Evolutionary conservation across 2,329 filamentous ascomycete species (phyloP).

Genomic region (Neocatenulostroma microsporum): DNA sequence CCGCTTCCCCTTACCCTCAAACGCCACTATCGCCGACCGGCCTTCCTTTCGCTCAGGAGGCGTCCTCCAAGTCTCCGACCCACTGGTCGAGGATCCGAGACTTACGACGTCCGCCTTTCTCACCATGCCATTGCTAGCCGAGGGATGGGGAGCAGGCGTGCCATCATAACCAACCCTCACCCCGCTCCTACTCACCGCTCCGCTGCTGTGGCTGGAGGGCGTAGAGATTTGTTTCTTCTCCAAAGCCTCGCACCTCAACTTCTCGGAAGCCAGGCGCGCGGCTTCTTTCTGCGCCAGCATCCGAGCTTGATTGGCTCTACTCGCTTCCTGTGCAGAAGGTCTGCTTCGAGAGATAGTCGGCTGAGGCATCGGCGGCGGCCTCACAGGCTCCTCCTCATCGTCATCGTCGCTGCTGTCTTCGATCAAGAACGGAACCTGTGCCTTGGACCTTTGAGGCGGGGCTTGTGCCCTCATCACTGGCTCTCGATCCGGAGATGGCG

Average conservation of each 20-base stretch:
- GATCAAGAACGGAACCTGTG: no score
- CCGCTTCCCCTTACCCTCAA: no score
- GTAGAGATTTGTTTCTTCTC: not conserved
- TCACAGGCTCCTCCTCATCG: not conserved
- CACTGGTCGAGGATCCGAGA: no score
- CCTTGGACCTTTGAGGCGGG: no score
- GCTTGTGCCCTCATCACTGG: no score
- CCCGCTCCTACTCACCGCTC: not conserved
- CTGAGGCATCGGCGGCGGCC: not conserved
- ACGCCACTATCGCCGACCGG: no score
- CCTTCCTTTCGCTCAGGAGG: no score
- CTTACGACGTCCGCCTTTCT: no score
- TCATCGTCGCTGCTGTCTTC: not conserved
- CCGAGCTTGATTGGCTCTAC: not conserved
- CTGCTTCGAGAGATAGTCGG: not conserved
- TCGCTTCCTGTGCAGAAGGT: not conserved
- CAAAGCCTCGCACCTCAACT: conserved; percentile 3
- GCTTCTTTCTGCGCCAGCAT: not conserved
- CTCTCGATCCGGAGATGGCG: no score
- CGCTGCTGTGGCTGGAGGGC: not conserved
- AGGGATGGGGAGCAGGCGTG: no score
- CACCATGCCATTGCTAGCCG: no score
- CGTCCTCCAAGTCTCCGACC: no score
- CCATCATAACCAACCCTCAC: not conserved
- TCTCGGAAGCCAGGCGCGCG: conserved; percentile 4